These are phyloP conservation scores for Trichoderma reesei DNA, from an alignment of 495 filamentous ascomycete species.

Conservation along the genomic window DNA sequence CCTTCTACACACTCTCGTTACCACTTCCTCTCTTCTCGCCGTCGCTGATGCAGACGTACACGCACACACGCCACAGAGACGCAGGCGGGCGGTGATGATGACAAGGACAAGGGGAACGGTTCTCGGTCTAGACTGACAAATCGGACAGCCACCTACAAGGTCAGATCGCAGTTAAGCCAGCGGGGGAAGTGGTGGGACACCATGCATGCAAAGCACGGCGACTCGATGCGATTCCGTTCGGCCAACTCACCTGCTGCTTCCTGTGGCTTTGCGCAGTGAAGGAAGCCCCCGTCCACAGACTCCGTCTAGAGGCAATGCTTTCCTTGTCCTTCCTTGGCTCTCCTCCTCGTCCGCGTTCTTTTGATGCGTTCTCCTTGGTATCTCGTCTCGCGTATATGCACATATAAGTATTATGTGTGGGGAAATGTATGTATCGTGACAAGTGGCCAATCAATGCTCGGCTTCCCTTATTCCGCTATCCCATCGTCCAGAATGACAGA, in stretches of 20 bases:
- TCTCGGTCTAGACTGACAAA: not conserved
- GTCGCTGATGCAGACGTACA: not conserved
- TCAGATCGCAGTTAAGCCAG: slow-evolving; percentile 3
- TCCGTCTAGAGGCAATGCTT: not conserved
- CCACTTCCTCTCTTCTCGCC: not conserved
- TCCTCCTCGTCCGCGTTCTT: not conserved
- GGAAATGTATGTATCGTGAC: not conserved
- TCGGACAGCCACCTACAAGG: not conserved
- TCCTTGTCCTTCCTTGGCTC: not conserved
- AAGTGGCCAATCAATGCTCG: not conserved
- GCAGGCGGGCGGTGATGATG: not conserved
- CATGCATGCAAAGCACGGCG: not conserved
- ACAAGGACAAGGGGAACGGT: not conserved
- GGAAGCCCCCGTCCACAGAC: too few species aligned
- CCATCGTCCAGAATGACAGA: not conserved
- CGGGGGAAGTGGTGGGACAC: not conserved
- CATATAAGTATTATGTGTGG: not conserved
- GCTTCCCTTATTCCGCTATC: not conserved
- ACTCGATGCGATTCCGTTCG: not conserved
- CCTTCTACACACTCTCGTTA: not conserved
- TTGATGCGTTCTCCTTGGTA: not conserved
- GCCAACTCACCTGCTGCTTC: not conserved
- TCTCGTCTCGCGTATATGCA: not conserved
- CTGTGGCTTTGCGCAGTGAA: not conserved
- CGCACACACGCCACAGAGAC: not conserved